phyloP scores from a whole-genome alignment of 2,329 filamentous ascomycete species.

The Colletotrichum karsti region DNA sequence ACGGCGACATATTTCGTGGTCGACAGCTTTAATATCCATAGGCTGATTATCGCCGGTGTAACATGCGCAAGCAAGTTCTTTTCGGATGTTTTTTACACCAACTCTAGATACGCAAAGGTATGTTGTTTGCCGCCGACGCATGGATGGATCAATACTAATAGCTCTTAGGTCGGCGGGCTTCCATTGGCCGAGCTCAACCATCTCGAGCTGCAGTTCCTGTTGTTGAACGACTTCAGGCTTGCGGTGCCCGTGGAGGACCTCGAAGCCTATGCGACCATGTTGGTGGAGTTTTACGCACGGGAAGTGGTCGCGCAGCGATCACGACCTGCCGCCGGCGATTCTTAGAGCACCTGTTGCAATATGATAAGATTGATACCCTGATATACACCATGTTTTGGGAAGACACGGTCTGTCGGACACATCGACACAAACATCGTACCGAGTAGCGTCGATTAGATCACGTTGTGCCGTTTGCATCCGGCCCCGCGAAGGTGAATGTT shows the following conservation, averaged over 20 bases:
- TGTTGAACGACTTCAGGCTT: slow-evolving; percentile 95
- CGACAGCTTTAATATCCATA: slow-evolving; percentile 98
- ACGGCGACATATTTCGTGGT: slow-evolving; percentile 83
- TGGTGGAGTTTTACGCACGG: slow-evolving; percentile 96
- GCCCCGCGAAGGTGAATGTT: background rate
- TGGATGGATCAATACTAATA: background rate
- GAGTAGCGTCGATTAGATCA: background rate
- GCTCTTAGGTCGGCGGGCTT: slow-evolving; percentile 85
- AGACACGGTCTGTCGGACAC: background rate
- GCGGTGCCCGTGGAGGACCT: slow-evolving; percentile 94
- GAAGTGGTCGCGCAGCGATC: slow-evolving; percentile 72
- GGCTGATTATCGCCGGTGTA: slow-evolving; percentile 94
- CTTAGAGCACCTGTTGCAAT: slow-evolving; percentile 9
- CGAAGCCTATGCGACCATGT: slow-evolving; percentile 97
- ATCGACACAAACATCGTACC: background rate
- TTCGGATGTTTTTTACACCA: slow-evolving; percentile 98
- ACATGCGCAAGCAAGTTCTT: slow-evolving; percentile 99
- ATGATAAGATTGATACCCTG: slow-evolving; percentile 30
- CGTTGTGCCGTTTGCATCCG: background rate
- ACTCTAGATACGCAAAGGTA: slow-evolving; percentile 99
- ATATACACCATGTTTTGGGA: slow-evolving; percentile 14
- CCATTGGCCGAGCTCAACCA: slow-evolving; percentile 94
- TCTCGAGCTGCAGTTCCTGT: slow-evolving; percentile 92
- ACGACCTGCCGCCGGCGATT: slow-evolving; percentile 14
- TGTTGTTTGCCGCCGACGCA: slow-evolving; percentile 33